These are phyloP conservation scores for Arthrocladium fulminans DNA, from an alignment of 2,329 filamentous ascomycete genomes.

Conservation along the genomic window DNA sequence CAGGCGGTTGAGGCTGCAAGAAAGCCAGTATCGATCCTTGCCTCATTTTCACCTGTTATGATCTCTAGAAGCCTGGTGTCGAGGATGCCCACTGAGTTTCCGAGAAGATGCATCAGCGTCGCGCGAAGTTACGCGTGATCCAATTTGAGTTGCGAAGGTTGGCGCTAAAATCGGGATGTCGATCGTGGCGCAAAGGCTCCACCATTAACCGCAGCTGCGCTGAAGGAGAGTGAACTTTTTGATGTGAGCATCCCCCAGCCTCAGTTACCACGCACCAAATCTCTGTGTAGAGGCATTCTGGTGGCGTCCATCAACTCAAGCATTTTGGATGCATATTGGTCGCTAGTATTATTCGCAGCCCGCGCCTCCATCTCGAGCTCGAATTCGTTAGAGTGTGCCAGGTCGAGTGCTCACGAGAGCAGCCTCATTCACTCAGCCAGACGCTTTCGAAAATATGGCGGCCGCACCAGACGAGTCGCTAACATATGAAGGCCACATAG, in stretches of 20 bases:
- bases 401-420: not conserved
- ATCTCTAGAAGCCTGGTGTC: no score
- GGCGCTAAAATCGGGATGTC: not conserved
- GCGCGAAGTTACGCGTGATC: not conserved
- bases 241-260: not conserved
- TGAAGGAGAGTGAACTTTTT: not conserved
- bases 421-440: not conserved
- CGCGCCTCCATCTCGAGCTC: no score
- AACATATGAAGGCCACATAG: constrained; percentile 2
- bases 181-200: not conserved
- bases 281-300: not conserved
- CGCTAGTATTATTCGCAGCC: no score
- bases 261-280: not conserved
- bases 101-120: not conserved
- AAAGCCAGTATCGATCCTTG: constrained; percentile 8
- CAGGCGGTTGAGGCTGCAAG: not conserved
- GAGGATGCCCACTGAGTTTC: no score
- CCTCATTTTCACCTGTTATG: not conserved
- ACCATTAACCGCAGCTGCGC: not conserved
- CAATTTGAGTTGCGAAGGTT: not conserved
- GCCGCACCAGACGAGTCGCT: not conserved
- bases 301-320: no score
- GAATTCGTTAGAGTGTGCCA: no score
- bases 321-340: no score
- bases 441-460: not conserved